Percentiles rank a stretch among this genome's conserved stretches.
Evolutionary conservation across 1,139 yeast species (phyloP).

Genomic region (Magnusiomyces paraingens): DNA sequence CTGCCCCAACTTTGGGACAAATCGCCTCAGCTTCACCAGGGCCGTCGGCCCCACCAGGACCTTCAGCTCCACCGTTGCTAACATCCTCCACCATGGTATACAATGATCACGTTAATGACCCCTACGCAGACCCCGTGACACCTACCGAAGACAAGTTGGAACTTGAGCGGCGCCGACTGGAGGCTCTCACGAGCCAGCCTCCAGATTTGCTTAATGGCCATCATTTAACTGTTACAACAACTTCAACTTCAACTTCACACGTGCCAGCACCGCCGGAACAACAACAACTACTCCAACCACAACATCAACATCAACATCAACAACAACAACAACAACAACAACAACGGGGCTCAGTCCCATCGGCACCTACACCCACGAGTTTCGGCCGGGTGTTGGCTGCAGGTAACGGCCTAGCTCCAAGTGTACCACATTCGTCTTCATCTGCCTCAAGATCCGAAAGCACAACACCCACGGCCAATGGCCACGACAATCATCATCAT

Average conservation of each 20-base stretch:
- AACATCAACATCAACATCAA: not conserved
- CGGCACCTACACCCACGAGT: not conserved
- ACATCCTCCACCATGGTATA: too few species aligned
- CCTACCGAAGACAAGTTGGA: constrained; percentile 9
- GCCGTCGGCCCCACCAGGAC: not conserved
- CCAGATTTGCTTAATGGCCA: not conserved
- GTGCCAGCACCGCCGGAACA: not conserved
- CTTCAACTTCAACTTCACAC: too few species aligned
- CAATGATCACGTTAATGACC: not conserved
- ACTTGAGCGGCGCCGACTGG: constrained; percentile 10
- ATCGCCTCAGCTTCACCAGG: not conserved
- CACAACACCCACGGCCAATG: constrained; percentile 28
- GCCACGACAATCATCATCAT: too few species aligned
- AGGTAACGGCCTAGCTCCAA: too few species aligned
- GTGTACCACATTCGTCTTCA: too few species aligned
- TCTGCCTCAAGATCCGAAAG: too few species aligned
- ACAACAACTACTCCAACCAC: not conserved
- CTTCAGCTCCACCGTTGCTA: not conserved
- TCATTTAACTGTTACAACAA: too few species aligned
- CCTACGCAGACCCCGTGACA: not conserved
- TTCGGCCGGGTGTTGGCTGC: too few species aligned
- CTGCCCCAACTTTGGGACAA: not conserved
- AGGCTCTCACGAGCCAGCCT: constrained; percentile 1
- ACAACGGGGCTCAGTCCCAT: too few species aligned
- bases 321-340: not conserved